A percentile compares a stretch with the other conserved stretches of the same genome.
Conservation (phyloP, 164 flowering plant species). For the Kingdonia uniflora region DNA sequence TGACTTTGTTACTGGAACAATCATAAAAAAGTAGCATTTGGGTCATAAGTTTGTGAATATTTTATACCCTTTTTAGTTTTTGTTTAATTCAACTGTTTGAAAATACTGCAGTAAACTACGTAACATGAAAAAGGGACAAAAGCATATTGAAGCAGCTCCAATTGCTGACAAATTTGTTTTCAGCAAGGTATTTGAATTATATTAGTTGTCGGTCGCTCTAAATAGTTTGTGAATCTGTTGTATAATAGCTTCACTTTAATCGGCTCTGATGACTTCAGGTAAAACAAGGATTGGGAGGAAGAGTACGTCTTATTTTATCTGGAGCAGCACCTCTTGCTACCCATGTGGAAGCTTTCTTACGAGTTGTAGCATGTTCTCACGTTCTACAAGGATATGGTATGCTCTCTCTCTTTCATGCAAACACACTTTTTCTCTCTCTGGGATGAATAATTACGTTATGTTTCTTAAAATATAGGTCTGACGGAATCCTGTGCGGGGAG, state of each 20-base stretch:
- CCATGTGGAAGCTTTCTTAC: conserved; percentile 70
- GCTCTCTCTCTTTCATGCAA: conserved; percentile 3
- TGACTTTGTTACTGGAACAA: no score
- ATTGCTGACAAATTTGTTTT: conserved; percentile 69
- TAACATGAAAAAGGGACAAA: conserved; percentile 58
- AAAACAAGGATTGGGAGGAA: conserved; percentile 89
- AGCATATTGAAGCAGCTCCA: conserved; percentile 66
- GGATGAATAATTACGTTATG: not conserved
- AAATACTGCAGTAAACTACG: conserved; percentile 49
- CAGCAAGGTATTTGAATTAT: conserved; percentile 45
- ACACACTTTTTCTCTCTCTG: no score
- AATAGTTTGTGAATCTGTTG: not conserved
- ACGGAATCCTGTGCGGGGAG: conserved; percentile 98
- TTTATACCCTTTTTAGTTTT: not conserved
- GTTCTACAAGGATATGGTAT: conserved; percentile 98
- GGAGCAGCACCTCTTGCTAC: conserved; percentile 95
- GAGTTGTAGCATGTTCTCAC: conserved; percentile 89
- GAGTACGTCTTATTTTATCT: conserved; percentile 73
- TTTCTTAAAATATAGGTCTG: conserved; percentile 48
- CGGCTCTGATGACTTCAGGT: conserved; percentile 34
- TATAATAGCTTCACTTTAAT: not conserved
- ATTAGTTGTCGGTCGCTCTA: not conserved
- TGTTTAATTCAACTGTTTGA: conserved; percentile 3
- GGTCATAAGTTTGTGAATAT: not conserved
- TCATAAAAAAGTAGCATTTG: no score